phyloP scores from a whole-genome alignment of 192 early-diverging fungal species.

The Physocladia obscura region DNA sequence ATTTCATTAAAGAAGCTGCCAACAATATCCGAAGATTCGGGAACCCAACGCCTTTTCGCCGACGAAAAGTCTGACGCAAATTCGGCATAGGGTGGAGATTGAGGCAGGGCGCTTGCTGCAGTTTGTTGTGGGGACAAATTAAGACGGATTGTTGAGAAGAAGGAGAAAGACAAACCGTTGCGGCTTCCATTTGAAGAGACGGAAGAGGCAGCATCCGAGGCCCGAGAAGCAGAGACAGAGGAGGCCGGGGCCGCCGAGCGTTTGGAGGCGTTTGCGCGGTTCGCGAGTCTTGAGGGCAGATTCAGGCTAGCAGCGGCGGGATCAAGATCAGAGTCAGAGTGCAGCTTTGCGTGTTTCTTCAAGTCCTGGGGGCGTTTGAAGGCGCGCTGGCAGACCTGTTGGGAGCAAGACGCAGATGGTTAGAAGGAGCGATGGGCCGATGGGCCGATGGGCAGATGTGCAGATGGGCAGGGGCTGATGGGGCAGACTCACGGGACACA shows the following conservation, averaged over 20 bases:
- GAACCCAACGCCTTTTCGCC: neutral
- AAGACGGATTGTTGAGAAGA: neutral
- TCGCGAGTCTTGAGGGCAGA: neutral
- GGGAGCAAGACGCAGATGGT: neutral
- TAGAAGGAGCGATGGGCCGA: neutral
- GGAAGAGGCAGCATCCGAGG: neutral
- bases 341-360: slow-evolving; percentile 89
- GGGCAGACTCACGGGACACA: slow-evolving; percentile 59
- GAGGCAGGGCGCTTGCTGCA: neutral
- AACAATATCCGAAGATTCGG: neutral
- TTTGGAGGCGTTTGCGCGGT: neutral
- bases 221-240: slow-evolving; percentile 20
- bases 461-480: neutral
- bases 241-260: neutral
- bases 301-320: neutral
- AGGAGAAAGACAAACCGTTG: neutral
- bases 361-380: slow-evolving; percentile 95
- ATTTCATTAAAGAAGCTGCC: neutral
- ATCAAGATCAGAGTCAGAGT: slow-evolving; percentile 44
- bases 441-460: neutral
- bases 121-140: neutral
- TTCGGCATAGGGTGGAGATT: neutral
- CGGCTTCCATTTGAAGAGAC: neutral
- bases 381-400: slow-evolving; percentile 68
- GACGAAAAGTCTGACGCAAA: neutral